Evolutionary conservation across 768 basidiomycete genomes (phyloP), one percentile per base, ranked within the genome.

Genomic region (Termitomyces sp.): DNA sequence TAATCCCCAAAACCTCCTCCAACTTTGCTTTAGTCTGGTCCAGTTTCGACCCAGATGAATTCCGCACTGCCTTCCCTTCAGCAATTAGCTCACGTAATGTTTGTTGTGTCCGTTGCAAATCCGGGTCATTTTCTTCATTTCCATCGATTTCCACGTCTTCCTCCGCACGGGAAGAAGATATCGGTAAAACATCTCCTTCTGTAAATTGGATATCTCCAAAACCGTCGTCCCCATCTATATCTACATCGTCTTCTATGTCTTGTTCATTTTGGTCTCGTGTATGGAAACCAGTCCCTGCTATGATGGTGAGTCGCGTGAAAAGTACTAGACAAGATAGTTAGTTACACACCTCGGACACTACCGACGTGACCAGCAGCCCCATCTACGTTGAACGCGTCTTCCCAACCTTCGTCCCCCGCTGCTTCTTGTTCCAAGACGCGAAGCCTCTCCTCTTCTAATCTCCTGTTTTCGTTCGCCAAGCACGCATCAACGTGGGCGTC

Each of bases 401-500:
- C 73, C 68, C 71, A 73, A 20, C 58, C 62, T 16, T 74, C 72
- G 33, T 71, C 69, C 37, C 72, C 70, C n/a, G 65, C 59, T 42
- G 58, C 63, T 34, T 61, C 68, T 27, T 64, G 62, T 37, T 67
- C 66, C 41, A 74, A 70, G 51, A 74, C 71, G 48, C 72, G 73
- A 46, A 73, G 70, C 53, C 77, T 70, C 47, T 78, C 77, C 54
- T 78, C 79, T 61, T 79, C 76, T 39, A 78, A 51, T 54, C 75
- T 69, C 36, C 70, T 72, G 54, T 67, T 75, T 64, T 84, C 82
- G 64, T 89, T 75, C 5, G 83, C 83, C 45, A 93, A 69, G 68
- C 91, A 93, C 7, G 88, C 77, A 65, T 93, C 88, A n/a, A 93
- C 81, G 71, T 93, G 91, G 16, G 89, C 89, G 64, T 89, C 84